Percentiles rank a stretch among this genome's conserved stretches.
Conservation (phyloP, 2,329 filamentous ascomycete species). For the Fusarium continuum region DNA sequence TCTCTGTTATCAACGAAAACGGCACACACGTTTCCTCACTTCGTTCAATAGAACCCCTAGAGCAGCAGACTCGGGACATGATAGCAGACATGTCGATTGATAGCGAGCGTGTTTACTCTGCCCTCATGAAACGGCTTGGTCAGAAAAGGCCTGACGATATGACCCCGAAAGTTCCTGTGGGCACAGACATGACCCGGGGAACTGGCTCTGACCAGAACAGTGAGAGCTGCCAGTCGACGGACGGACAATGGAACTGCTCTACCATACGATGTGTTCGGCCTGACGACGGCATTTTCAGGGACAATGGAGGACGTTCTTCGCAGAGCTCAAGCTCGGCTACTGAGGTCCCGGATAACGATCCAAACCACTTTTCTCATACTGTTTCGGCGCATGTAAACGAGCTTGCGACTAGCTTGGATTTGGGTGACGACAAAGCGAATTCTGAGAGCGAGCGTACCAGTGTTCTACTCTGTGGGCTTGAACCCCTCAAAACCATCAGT, state of each 20-base stretch:
- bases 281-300: slow-evolving; percentile 48
- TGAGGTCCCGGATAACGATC: neutral
- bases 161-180: neutral
- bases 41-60: slow-evolving; percentile 28
- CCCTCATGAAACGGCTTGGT: slow-evolving; percentile 66
- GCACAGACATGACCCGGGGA: neutral
- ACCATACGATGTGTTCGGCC: slow-evolving; percentile 49
- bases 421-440: neutral
- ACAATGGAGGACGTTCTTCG: neutral
- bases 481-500: slow-evolving; percentile 46
- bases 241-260: slow-evolving; percentile 35
- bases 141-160: slow-evolving; percentile 46
- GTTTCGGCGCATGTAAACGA: neutral
- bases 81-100: slow-evolving; percentile 53
- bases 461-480: slow-evolving; percentile 8
- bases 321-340: neutral
- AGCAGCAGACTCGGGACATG: slow-evolving; percentile 29
- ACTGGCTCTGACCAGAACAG: neutral
- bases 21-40: slow-evolving; percentile 52
- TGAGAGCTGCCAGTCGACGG: neutral
- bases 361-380: neutral
- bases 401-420: neutral
- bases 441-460: neutral
- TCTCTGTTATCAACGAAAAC: slow-evolving; percentile 72
- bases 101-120: slow-evolving; percentile 69